A percentile compares a stretch with the other conserved stretches of the same genome.
Evolutionary conservation across 108 stramenopile species (phyloP).

Genomic region (Cyclostephanos tholiformis): DNA sequence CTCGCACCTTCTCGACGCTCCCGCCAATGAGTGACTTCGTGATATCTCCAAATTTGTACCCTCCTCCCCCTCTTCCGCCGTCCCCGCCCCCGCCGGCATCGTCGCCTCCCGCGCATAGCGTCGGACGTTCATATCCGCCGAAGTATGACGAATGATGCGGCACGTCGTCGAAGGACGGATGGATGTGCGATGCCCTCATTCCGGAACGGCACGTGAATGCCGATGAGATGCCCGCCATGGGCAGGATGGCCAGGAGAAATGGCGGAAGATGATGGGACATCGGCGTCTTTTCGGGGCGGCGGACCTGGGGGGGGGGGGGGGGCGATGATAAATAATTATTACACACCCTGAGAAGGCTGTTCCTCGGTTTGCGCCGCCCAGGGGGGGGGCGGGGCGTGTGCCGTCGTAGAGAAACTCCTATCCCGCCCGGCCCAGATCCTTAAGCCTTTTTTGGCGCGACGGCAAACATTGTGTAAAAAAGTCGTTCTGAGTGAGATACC

Average conservation of each 20-base stretch:
- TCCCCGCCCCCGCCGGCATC: neutral
- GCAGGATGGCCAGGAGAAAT: neutral
- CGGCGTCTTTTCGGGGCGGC: no score
- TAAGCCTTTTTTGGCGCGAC: no score
- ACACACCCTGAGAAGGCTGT: no score
- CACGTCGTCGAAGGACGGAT: neutral
- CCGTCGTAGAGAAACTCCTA: no score
- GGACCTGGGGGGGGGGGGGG: no score
- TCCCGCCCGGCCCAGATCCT: no score
- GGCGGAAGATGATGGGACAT: neutral
- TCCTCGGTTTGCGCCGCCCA: no score
- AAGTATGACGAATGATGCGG: neutral
- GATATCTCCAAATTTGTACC: conserved; percentile 38
- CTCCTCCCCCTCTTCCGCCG: conserved; percentile 15
- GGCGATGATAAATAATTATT: no score
- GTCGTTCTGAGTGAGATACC: no score
- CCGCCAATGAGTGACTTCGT: conserved; percentile 44
- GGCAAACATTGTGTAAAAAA: no score
- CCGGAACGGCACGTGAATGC: conserved; percentile 2
- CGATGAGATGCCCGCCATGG: neutral
- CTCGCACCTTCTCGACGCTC: conserved; percentile 26
- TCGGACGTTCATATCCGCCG: conserved; percentile 3
- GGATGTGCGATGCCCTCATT: neutral
- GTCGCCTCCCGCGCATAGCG: conserved; percentile 9
- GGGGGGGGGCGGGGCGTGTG: no score